A percentile compares a stretch with the other conserved stretches of the same genome.
Conservation (phyloP, 2,329 filamentous ascomycete genomes). For the Ambrosiella xylebori region DNA sequence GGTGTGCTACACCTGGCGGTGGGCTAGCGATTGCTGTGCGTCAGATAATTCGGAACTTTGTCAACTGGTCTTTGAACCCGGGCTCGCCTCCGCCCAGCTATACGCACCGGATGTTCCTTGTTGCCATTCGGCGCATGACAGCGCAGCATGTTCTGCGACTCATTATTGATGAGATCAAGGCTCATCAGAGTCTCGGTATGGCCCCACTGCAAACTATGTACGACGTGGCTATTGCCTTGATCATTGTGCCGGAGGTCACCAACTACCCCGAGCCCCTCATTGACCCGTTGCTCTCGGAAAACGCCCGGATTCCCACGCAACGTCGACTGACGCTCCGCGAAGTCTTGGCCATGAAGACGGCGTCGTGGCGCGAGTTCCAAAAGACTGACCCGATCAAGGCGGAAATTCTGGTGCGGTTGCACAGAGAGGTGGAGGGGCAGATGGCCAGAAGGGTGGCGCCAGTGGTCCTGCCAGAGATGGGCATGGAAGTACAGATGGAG, state of each 20-base stretch:
- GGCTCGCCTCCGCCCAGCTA: conserved; percentile 46
- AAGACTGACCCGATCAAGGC: conserved; percentile 39
- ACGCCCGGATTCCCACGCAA: conserved; percentile 21
- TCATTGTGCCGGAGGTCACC: conserved; percentile 47
- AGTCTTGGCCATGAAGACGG: conserved; percentile 39
- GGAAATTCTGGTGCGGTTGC: conserved; percentile 44
- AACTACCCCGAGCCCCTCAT: conserved; percentile 23
- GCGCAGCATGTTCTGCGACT: conserved; percentile 34
- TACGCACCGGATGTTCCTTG: conserved; percentile 53
- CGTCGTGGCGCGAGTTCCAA: conserved; percentile 38
- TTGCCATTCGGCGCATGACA: conserved; percentile 21
- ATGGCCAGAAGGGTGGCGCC: conserved; percentile 25
- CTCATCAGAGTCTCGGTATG: conserved; percentile 30
- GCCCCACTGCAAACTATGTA: conserved; percentile 41
- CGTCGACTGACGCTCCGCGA: conserved; percentile 40
- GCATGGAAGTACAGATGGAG: conserved; percentile 17
- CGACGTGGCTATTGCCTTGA: conserved; percentile 50
- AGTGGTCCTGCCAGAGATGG: conserved; percentile 14
- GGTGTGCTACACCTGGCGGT: conserved; percentile 38
- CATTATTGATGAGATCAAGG: conserved; percentile 46
- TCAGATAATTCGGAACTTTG: conserved; percentile 42
- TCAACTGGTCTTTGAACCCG: conserved; percentile 48
- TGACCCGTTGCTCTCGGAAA: conserved; percentile 22
- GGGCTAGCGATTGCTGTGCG: conserved; percentile 42
- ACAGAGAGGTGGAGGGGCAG: conserved; percentile 49